A percentile compares a stretch with the other conserved stretches of the same genome.
phyloP scores from a whole-genome alignment of 2,329 filamentous ascomycete genomes.

The Penicillium thymicola region DNA sequence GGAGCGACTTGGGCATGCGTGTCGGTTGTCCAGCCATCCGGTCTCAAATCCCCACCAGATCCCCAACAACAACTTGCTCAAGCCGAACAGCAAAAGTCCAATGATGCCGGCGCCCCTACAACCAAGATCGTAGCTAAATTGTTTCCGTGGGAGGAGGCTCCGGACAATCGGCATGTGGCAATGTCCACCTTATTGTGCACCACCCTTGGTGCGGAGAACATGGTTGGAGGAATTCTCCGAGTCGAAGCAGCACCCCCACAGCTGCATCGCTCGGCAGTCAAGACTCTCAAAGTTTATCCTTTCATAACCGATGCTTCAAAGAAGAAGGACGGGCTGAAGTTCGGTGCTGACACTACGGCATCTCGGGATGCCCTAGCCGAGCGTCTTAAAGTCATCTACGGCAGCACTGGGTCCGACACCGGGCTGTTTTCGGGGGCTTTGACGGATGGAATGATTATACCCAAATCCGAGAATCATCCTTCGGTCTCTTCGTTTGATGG shows the following conservation, averaged over 20 bases:
- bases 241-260: conserved; percentile 77
- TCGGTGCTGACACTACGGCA: conserved; percentile 81
- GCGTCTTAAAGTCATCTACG: conserved; percentile 69
- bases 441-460: conserved; percentile 81
- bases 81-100: conserved; percentile 56
- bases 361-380: conserved; percentile 73
- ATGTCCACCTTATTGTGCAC: conserved; percentile 75
- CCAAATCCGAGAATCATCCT: conserved; percentile 56
- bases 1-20: conserved; percentile 75
- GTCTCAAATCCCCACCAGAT: conserved; percentile 68
- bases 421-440: conserved; percentile 77
- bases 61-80: conserved; percentile 66
- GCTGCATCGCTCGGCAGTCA: conserved; percentile 63
- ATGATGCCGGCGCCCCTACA: conserved; percentile 56
- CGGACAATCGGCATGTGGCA: conserved; percentile 74
- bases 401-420: conserved; percentile 52
- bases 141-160: conserved; percentile 78
- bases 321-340: conserved; percentile 66
- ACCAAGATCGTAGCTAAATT: conserved; percentile 73
- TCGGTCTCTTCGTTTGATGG: conserved; percentile 69
- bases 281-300: conserved; percentile 73
- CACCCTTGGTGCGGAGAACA: conserved; percentile 65
- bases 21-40: conserved; percentile 81
- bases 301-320: conserved; percentile 62
- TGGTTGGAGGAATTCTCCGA: conserved; percentile 83